A percentile compares a stretch with the other conserved stretches of the same genome.
These are phyloP conservation scores for Elymus sibiricus DNA, from an alignment of 176 grass and related monocot species.

Conservation along the genomic window DNA sequence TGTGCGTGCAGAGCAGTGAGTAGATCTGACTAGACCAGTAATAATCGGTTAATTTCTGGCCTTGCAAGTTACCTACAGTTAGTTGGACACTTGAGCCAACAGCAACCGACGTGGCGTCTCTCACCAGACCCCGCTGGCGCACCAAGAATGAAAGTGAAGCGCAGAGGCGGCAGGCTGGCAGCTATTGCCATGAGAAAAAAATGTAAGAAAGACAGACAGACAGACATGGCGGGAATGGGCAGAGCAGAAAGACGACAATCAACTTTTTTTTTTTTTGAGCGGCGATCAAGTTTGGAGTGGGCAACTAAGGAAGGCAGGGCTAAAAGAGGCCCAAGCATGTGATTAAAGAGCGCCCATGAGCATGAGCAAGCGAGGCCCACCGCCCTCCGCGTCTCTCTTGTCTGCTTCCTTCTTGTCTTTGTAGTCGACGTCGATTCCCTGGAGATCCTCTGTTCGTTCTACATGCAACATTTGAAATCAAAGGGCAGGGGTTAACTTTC, in stretches of 20 bases:
- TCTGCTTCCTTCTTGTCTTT: constrained; percentile 30
- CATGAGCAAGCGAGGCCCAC: background rate
- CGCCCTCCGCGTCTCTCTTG: background rate
- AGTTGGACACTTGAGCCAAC: background rate
- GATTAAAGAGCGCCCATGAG: constrained; percentile 11
- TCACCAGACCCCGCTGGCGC: background rate
- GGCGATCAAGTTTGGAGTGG: background rate
- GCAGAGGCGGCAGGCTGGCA: background rate
- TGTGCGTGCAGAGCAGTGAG: no score
- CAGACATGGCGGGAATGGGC: background rate
- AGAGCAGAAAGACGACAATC: background rate
- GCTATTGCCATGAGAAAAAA: background rate
- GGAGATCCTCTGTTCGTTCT: constrained; percentile 17
- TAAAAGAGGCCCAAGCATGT: constrained; percentile 28
- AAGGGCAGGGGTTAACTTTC: background rate
- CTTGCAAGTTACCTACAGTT: constrained; percentile 25
- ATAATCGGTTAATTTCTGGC: background rate
- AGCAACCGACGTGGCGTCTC: background rate
- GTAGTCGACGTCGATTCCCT: background rate
- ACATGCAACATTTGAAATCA: background rate
- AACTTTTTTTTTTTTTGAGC: no score
- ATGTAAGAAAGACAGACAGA: background rate
- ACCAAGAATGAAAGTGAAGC: background rate
- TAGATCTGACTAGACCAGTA: no score
- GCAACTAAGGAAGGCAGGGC: background rate